These are phyloP conservation scores for Arthroderma sp. DNA, from an alignment of 2,329 filamentous ascomycete genomes.

Conservation along the genomic window DNA sequence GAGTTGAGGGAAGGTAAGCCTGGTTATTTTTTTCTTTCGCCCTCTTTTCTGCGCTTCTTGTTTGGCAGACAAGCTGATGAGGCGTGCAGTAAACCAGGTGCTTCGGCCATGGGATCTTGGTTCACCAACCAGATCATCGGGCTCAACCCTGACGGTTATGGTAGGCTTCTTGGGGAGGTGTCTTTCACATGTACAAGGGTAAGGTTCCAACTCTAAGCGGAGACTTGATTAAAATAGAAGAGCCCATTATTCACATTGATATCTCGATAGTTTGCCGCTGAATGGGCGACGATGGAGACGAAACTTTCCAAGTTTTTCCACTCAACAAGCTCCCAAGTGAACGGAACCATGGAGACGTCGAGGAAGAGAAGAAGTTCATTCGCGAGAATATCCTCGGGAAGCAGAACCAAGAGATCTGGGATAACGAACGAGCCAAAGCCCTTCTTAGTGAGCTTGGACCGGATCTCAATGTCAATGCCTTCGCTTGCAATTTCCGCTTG, in stretches of 20 bases:
- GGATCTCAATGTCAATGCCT: conserved; percentile 37
- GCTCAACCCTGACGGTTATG: conserved; percentile 30
- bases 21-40: no score
- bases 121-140: conserved; percentile 34
- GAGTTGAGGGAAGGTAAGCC: conserved; percentile 32
- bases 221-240: no score
- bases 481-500: conserved; percentile 33
- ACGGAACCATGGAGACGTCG: not conserved
- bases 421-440: conserved; percentile 22
- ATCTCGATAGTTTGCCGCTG: conserved; percentile 18
- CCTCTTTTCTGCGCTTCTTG: no score
- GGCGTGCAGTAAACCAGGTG: conserved; percentile 22
- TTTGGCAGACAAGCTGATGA: no score
- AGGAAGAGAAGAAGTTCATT: conserved; percentile 29
- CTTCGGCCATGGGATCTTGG: conserved; percentile 34
- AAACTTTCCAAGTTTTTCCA: no score
- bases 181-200: conserved; percentile 33
- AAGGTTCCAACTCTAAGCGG: conserved; percentile 1
- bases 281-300: conserved; percentile 26
- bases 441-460: conserved; percentile 32
- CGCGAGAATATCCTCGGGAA: conserved; percentile 26
- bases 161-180: conserved; percentile 30
- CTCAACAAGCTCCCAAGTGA: not conserved
- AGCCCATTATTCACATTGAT: not conserved
- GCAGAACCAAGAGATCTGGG: conserved; percentile 25